Evolutionary conservation across 305 asterid genomes (phyloP).

Genomic region (Rubia tinctorum): DNA sequence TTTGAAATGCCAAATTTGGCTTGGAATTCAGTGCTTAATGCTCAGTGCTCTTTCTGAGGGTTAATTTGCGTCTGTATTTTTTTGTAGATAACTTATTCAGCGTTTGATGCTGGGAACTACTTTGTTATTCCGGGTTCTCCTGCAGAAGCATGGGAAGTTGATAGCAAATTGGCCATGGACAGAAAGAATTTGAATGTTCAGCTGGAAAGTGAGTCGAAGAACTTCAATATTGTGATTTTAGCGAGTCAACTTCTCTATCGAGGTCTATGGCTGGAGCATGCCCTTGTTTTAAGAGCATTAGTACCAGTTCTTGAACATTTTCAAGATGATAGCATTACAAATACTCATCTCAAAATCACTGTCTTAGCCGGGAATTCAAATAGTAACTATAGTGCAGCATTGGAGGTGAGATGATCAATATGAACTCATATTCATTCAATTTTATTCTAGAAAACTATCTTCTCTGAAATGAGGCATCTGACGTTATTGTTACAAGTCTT

Average conservation of each 20-base stretch:
- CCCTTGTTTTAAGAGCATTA: conserved; percentile 76
- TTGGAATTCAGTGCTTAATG: not conserved
- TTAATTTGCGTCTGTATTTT: conserved; percentile 16
- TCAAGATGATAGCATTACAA: conserved; percentile 29
- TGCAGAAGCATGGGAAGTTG: conserved; percentile 62
- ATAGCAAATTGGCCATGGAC: conserved; percentile 28
- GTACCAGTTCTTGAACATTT: conserved; percentile 53
- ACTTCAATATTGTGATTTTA: conserved; percentile 64
- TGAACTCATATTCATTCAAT: not conserved
- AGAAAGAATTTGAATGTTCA: conserved; percentile 32
- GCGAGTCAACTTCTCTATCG: conserved; percentile 72
- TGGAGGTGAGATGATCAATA: conserved; percentile 52
- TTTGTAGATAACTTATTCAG: conserved; percentile 70
- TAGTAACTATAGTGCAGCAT: conserved; percentile 60
- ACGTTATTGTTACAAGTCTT: not conserved
- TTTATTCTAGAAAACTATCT: not conserved
- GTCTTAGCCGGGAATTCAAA: conserved; percentile 55
- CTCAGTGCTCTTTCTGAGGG: conserved; percentile 5
- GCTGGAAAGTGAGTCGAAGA: conserved; percentile 39
- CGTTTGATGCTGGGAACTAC: conserved; percentile 84
- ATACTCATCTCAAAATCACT: conserved; percentile 57
- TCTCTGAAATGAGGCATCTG: not conserved
- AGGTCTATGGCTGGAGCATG: conserved; percentile 94
- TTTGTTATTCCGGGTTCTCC: conserved; percentile 87
- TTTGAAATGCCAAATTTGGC: not conserved